Evolutionary conservation across 768 basidiomycete species (phyloP).

Genomic region (Leccinum boreale): DNA sequence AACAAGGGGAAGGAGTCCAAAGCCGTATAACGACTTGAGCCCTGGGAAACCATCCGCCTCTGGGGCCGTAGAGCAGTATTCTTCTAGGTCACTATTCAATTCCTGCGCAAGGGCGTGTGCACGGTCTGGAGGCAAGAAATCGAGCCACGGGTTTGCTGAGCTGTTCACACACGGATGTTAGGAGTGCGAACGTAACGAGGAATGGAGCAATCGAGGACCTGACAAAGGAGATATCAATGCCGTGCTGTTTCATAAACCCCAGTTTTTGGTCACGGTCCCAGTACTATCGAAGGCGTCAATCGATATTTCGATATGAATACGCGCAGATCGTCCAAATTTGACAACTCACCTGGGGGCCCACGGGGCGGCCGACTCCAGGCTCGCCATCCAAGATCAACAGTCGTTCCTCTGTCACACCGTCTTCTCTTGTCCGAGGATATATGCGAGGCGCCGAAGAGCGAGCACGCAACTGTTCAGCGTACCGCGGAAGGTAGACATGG

Average conservation of each 20-base stretch:
- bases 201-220: slow-evolving; percentile 42
- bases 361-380: slow-evolving; percentile 74
- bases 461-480: slow-evolving; percentile 64
- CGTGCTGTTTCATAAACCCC: slow-evolving; percentile 80
- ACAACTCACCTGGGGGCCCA: slow-evolving; percentile 64
- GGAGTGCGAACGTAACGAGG: slow-evolving; percentile 5
- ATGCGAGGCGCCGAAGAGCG: slow-evolving; percentile 68
- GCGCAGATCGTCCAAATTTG: slow-evolving; percentile 1
- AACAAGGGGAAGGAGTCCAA: slow-evolving; percentile 82
- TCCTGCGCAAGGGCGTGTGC: slow-evolving; percentile 65
- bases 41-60: slow-evolving; percentile 26
- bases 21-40: slow-evolving; percentile 73
- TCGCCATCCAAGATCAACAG: slow-evolving; percentile 78
- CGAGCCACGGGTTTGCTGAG: slow-evolving; percentile 90
- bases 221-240: slow-evolving; percentile 75
- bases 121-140: slow-evolving; percentile 70
- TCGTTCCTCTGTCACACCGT: slow-evolving; percentile 58
- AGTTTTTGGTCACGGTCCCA: slow-evolving; percentile 80
- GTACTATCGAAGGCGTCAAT: slow-evolving; percentile 42
- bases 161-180: slow-evolving; percentile 36
- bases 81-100: slow-evolving; percentile 74
- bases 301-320: background rate
- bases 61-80: slow-evolving; percentile 72
- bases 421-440: slow-evolving; percentile 40
- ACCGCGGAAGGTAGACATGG: slow-evolving; percentile 81